A percentile compares a stretch with the other conserved stretches of the same genome.
Conservation (phyloP, 106 monocot species). For the Apostasia ramifera region DNA sequence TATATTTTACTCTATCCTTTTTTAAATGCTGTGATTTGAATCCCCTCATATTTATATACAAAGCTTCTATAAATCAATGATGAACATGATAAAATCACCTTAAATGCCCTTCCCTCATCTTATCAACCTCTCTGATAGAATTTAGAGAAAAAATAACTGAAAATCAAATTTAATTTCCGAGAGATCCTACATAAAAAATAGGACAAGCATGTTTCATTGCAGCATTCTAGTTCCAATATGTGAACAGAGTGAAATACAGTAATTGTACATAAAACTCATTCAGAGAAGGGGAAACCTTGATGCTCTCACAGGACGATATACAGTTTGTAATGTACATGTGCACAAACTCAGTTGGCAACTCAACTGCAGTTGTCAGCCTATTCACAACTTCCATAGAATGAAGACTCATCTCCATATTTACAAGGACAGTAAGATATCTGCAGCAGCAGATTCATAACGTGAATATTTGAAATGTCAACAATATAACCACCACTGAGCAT, state of each 20-base stretch:
- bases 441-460: slow-evolving; percentile 5
- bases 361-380: slow-evolving; percentile 85
- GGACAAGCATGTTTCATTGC: too few species aligned
- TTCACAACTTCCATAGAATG: slow-evolving; percentile 99
- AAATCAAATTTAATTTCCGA: too few species aligned
- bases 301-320: slow-evolving; percentile 66
- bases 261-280: not conserved
- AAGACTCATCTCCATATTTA: slow-evolving; percentile 95
- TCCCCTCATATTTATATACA: too few species aligned
- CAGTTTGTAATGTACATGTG: slow-evolving; percentile 94
- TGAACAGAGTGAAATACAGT: not conserved
- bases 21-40: too few species aligned
- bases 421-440: slow-evolving; percentile 88
- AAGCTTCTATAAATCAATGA: too few species aligned
- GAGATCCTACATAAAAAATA: too few species aligned
- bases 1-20: too few species aligned
- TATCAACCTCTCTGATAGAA: too few species aligned
- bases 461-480: not conserved
- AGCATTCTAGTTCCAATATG: too few species aligned
- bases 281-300: slow-evolving; percentile 37
- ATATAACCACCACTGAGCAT: not conserved
- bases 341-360: slow-evolving; percentile 79
- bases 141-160: too few species aligned
- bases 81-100: too few species aligned
- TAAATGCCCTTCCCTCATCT: too few species aligned